Conservation (phyloP, 2,329 filamentous ascomycete species). For the Sclerotinia minor region DNA sequence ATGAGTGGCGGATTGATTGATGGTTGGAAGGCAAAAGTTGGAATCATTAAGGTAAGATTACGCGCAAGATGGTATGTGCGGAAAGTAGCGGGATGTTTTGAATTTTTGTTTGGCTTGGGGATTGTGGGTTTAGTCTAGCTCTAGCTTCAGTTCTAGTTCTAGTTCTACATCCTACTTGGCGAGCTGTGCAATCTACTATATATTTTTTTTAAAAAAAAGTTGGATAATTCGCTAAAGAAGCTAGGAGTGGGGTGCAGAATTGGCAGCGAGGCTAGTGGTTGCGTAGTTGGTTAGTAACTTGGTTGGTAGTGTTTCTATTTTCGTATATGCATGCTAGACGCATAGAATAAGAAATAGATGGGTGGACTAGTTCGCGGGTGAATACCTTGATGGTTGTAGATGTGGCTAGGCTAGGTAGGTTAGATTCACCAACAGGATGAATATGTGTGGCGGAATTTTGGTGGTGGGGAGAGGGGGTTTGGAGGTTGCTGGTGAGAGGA, state of each 20-base stretch:
- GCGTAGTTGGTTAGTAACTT: not conserved
- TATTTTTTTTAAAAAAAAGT: not conserved
- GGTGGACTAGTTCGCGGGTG: not conserved
- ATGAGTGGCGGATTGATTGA: too few species aligned
- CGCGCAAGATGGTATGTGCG: not conserved
- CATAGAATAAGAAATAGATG: not conserved
- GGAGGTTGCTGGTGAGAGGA: too few species aligned
- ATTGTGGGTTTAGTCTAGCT: not conserved
- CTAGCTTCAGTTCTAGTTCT: not conserved
- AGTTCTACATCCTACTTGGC: not conserved
- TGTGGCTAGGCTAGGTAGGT: not conserved
- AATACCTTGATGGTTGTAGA: not conserved
- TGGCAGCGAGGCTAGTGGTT: not conserved
- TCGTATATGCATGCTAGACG: not conserved
- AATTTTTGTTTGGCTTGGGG: not conserved
- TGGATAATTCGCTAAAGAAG: not conserved
- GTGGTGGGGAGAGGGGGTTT: too few species aligned
- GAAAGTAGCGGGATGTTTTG: not conserved
- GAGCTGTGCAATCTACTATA: not conserved
- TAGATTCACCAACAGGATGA: not conserved
- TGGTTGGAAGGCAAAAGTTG: too few species aligned
- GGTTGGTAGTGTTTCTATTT: not conserved
- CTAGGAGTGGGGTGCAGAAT: not conserved
- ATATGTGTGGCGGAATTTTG: not conserved
- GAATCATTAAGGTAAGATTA: too few species aligned